Conservation (phyloP, 768 basidiomycete species). For the Chlorophyllum brunneum region DNA sequence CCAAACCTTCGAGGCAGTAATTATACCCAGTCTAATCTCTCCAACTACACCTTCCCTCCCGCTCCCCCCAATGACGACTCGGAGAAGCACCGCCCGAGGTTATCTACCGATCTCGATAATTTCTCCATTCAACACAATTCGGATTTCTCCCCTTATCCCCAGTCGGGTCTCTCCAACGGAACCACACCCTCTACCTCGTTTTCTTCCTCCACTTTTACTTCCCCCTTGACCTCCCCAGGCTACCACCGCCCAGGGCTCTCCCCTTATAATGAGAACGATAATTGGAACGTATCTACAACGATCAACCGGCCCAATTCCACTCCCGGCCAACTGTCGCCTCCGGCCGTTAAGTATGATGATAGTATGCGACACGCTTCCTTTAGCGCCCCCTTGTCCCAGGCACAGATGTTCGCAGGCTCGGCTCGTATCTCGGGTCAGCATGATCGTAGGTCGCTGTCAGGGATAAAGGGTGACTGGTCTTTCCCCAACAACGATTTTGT, state of each 20-base stretch:
- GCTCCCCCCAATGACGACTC: constrained; percentile 33
- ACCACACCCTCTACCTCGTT: constrained; percentile 49
- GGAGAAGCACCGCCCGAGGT: constrained; percentile 36
- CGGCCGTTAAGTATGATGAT: constrained; percentile 68
- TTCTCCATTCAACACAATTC: constrained; percentile 31
- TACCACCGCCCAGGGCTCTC: constrained; percentile 41
- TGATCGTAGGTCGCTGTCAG: constrained; percentile 52
- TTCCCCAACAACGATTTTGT: constrained; percentile 62
- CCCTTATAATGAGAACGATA: constrained; percentile 46
- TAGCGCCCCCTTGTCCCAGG: constrained; percentile 52
- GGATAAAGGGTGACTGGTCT: constrained; percentile 69
- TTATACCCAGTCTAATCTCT: constrained; percentile 44
- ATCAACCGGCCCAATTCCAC: constrained; percentile 71
- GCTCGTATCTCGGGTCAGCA: constrained; percentile 71
- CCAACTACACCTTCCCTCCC: constrained; percentile 55
- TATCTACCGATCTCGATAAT: constrained; percentile 42
- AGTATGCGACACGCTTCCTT: constrained; percentile 65
- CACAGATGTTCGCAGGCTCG: constrained; percentile 62
- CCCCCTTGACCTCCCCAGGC: constrained; percentile 45
- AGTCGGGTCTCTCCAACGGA: constrained; percentile 46
- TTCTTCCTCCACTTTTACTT: constrained; percentile 45
- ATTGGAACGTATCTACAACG: constrained; percentile 51
- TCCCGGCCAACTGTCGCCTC: constrained; percentile 51
- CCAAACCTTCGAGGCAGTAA: constrained; percentile 38
- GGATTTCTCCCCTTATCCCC: constrained; percentile 47